These are phyloP conservation scores for Coemansia javaensis DNA, from an alignment of 192 early-diverging fungal species.

Conservation along the genomic window DNA sequence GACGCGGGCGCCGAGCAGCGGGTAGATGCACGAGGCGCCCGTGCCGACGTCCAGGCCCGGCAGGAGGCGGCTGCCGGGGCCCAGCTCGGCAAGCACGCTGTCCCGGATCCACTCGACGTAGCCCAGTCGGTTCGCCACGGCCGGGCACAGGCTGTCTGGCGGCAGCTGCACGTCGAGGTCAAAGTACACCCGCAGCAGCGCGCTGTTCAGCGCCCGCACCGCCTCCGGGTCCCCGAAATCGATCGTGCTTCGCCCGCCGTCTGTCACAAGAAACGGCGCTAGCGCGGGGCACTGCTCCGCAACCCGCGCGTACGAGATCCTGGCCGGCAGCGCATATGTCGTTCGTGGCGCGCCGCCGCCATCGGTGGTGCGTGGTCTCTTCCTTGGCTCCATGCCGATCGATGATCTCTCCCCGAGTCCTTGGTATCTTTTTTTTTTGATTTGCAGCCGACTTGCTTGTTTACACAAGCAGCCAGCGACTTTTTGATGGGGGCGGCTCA, in stretches of 20 bases:
- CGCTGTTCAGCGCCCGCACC: constrained; percentile 25
- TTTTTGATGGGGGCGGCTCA: too few species aligned
- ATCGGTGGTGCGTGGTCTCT: not conserved
- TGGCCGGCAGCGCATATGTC: constrained; percentile 10
- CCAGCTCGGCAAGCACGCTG: constrained; percentile 10
- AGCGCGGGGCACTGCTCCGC: constrained; percentile 13
- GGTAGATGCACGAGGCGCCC: constrained; percentile 90
- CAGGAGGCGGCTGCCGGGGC: not conserved
- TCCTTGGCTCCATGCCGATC: too few species aligned
- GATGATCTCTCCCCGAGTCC: too few species aligned
- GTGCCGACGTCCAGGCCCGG: constrained; percentile 56
- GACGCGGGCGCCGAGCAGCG: constrained; percentile 62
- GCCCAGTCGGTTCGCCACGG: constrained; percentile 22
- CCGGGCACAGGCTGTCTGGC: constrained; percentile 23
- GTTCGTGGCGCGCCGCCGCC: not conserved
- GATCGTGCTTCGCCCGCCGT: constrained; percentile 3
- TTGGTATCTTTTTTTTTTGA: too few species aligned
- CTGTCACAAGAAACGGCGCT: constrained; percentile 1
- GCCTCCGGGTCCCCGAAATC: constrained; percentile 18
- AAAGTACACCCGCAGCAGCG: constrained; percentile 31
- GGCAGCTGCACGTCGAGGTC: constrained; percentile 24
- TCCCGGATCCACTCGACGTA: constrained; percentile 26
- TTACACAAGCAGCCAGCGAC: too few species aligned
- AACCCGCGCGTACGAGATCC: constrained; percentile 10
- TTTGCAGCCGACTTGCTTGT: too few species aligned